Percentiles rank a stretch among this genome's conserved stretches.
phyloP scores from a whole-genome alignment of 257 asterid species.

The Handroanthus guayacan region DNA sequence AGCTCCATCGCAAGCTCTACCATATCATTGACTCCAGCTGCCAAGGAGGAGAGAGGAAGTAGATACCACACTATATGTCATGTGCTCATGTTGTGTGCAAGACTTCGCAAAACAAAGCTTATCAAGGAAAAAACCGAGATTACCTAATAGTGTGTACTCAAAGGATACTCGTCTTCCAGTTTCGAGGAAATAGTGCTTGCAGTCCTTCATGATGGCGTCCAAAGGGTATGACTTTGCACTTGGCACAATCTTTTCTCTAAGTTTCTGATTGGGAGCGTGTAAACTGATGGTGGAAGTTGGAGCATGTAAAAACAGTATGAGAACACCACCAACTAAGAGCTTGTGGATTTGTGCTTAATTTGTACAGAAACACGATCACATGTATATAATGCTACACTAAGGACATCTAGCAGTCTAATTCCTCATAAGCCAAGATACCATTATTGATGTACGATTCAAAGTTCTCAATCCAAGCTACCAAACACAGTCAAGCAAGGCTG shows the following conservation, averaged over 20 bases:
- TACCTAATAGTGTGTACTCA: slow-evolving; percentile 92
- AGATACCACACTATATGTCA: slow-evolving; percentile 13
- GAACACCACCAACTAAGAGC: slow-evolving; percentile 12
- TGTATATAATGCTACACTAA: not conserved
- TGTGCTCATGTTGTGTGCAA: slow-evolving; percentile 23
- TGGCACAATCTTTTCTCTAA: slow-evolving; percentile 87
- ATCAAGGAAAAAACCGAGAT: slow-evolving; percentile 10
- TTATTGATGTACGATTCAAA: not conserved
- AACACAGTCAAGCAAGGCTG: not conserved
- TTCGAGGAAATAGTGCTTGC: slow-evolving; percentile 85
- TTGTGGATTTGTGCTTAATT: not conserved
- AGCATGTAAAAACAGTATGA: slow-evolving; percentile 31
- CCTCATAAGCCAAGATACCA: not conserved
- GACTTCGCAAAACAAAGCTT: slow-evolving; percentile 5
- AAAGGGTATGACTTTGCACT: slow-evolving; percentile 91
- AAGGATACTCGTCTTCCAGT: slow-evolving; percentile 90
- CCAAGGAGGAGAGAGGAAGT: slow-evolving; percentile 32
- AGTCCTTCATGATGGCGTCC: slow-evolving; percentile 94
- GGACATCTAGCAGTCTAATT: not conserved
- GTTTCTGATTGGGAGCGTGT: slow-evolving; percentile 93
- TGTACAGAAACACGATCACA: not conserved
- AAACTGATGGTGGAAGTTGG: slow-evolving; percentile 58
- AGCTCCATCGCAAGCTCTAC: slow-evolving; percentile 80
- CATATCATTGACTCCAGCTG: slow-evolving; percentile 89
- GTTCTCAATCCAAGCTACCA: slow-evolving; percentile 6